phyloP scores from a whole-genome alignment of 257 asterid species.

The Schizonepeta tenuifolia region DNA sequence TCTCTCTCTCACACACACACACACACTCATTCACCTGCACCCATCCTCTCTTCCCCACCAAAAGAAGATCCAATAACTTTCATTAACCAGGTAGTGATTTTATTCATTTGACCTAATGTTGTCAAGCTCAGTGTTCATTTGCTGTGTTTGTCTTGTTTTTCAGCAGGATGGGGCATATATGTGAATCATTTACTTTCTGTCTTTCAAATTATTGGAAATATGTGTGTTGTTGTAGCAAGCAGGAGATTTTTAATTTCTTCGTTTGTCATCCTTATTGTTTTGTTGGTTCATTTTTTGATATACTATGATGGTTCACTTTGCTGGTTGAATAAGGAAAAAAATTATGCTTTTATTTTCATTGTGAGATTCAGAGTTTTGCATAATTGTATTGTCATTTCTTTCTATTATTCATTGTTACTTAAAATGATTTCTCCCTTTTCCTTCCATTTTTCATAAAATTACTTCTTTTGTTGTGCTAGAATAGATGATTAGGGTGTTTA shows the following conservation, averaged over 20 bases:
- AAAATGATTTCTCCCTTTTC: neutral
- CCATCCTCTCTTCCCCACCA: neutral
- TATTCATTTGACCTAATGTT: neutral
- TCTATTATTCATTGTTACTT: neutral
- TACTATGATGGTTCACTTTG: slow-evolving; percentile 7
- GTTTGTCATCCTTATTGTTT: slow-evolving; percentile 5
- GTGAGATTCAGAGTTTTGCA: neutral
- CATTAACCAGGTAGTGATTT: slow-evolving; percentile 10
- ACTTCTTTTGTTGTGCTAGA: neutral
- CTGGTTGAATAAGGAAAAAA: slow-evolving; percentile 5
- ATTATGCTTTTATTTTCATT: slow-evolving; percentile 10
- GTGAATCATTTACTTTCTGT: neutral
- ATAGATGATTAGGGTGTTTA: neutral
- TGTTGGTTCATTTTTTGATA: neutral
- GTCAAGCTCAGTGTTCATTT: neutral
- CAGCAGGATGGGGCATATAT: neutral
- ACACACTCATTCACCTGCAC: neutral
- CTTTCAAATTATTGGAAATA: slow-evolving; percentile 17
- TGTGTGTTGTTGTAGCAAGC: slow-evolving; percentile 4
- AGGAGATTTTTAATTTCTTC: slow-evolving; percentile 19
- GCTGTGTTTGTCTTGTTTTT: slow-evolving; percentile 5
- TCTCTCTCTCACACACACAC: neutral
- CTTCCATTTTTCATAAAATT: neutral
- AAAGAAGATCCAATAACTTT: neutral
- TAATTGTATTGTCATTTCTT: slow-evolving; percentile 7